Conservation (phyloP, 1,284 basidiomycete genomes). For the Apiotrichum siamense region DNA sequence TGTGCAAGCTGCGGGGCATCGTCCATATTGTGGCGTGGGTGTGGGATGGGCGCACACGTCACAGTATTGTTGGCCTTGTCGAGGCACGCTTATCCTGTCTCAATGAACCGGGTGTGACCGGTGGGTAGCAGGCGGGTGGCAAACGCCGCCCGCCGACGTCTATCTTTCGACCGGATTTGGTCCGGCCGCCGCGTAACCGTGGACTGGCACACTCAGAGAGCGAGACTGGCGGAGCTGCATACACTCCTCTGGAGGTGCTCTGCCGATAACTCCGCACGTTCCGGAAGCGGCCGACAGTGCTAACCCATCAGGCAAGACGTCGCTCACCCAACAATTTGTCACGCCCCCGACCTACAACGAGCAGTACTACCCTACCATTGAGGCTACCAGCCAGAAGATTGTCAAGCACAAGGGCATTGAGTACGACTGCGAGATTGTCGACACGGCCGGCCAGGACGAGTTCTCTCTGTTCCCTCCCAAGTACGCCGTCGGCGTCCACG, state of each 20-base stretch:
- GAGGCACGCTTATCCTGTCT: not conserved
- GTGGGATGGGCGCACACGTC: no score
- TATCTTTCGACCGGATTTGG: no score
- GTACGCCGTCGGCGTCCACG: slow-evolving; percentile 75
- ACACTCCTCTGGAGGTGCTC: no score
- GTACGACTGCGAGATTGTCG: slow-evolving; percentile 95
- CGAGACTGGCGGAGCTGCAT: no score
- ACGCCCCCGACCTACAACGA: slow-evolving; percentile 64
- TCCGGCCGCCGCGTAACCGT: no score
- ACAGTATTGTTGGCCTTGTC: not conserved
- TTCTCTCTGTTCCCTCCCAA: slow-evolving; percentile 76
- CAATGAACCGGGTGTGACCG: no score
- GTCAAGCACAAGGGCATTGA: slow-evolving; percentile 77
- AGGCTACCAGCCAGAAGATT: slow-evolving; percentile 77
- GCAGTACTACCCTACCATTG: slow-evolving; percentile 91
- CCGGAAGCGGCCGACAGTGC: no score
- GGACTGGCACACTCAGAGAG: no score
- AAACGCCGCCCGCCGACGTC: no score
- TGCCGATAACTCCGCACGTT: no score
- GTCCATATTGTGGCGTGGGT: not conserved
- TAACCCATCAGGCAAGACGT: slow-evolving; percentile 63
- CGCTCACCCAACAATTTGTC: slow-evolving; percentile 66
- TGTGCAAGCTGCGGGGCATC: slow-evolving; percentile 10
- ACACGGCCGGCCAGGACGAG: slow-evolving; percentile 93
- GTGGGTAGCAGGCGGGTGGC: no score